Conservation (phyloP, 192 early-diverging fungal species). For the Coemansia sp. region DNA sequence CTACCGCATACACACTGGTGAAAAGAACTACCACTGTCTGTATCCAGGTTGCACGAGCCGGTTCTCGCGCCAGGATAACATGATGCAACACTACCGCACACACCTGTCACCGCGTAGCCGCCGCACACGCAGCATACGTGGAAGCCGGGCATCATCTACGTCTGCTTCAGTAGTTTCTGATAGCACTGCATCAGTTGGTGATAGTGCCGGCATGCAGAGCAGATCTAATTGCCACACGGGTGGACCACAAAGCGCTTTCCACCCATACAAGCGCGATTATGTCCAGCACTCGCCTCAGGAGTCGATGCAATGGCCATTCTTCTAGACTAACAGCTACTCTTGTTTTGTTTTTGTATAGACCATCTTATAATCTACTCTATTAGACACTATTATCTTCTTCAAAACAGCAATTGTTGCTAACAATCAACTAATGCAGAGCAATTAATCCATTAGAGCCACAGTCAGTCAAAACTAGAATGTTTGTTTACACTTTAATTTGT, state of each 20-base stretch:
- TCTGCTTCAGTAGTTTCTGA: background rate
- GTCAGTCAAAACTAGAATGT: too few relatives aligned
- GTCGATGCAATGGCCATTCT: too few relatives aligned
- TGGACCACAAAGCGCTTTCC: background rate
- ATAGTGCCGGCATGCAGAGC: background rate
- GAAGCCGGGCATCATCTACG: background rate
- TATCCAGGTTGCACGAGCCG: conserved; percentile 63
- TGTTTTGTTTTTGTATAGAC: too few relatives aligned
- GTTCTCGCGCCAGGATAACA: conserved; percentile 76
- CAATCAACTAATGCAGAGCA: too few relatives aligned
- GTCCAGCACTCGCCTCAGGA: too few relatives aligned
- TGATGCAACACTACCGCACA: conserved; percentile 78
- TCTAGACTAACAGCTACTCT: too few relatives aligned
- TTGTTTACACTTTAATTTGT: too few relatives aligned
- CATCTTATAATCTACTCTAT: too few relatives aligned
- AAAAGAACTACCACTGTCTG: conserved; percentile 67
- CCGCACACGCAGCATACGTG: conserved; percentile 5
- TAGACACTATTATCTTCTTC: too few relatives aligned
- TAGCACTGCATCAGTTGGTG: too few relatives aligned
- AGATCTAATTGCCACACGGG: background rate
- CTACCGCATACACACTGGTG: conserved; percentile 72
- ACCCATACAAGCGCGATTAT: background rate
- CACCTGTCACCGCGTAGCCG: conserved; percentile 66
- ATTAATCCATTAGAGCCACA: too few relatives aligned
- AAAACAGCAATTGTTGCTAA: too few relatives aligned